A percentile compares a stretch with the other conserved stretches of the same genome.
These are phyloP conservation scores for Neoscytalidium dimidiatum DNA, from an alignment of 2,329 filamentous ascomycete genomes.

Conservation along the genomic window DNA sequence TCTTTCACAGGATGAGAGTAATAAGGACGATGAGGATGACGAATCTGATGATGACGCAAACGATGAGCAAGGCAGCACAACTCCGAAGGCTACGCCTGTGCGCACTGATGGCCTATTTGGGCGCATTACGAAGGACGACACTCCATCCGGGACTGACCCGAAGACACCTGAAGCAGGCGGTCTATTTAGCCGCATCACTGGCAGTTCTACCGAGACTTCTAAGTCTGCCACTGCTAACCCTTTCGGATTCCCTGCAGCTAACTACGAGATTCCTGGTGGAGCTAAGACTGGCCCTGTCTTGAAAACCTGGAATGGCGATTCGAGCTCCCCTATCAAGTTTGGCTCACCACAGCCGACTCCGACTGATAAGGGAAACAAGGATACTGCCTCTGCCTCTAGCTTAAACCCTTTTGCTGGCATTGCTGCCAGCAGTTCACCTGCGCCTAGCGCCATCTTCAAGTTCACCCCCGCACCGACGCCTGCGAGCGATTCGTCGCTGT, in stretches of 20 bases:
- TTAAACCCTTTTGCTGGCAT: slow-evolving; percentile 30
- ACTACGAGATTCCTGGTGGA: slow-evolving; percentile 4
- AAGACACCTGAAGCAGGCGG: neutral
- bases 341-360: slow-evolving; percentile 11
- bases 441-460: neutral
- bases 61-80: slow-evolving; percentile 7
- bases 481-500: slow-evolving; percentile 16
- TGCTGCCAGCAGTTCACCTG: neutral
- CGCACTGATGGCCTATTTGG: slow-evolving; percentile 4
- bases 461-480: slow-evolving; percentile 15
- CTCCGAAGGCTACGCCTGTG: neutral
- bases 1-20: slow-evolving; percentile 18
- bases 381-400: neutral
- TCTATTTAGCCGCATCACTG: slow-evolving; percentile 13
- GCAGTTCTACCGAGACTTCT: neutral
- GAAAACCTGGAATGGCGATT: slow-evolving; percentile 19
- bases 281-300: slow-evolving; percentile 10
- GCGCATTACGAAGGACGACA: slow-evolving; percentile 16
- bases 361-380: neutral
- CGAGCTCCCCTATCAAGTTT: slow-evolving; percentile 18
- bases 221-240: neutral
- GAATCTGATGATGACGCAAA: slow-evolving; percentile 12
- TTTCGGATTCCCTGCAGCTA: slow-evolving; percentile 8
- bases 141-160: neutral
- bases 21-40: slow-evolving; percentile 5